Evolutionary conservation across 2,329 filamentous ascomycete species (phyloP).

Genomic region (Xylaria sp.): DNA sequence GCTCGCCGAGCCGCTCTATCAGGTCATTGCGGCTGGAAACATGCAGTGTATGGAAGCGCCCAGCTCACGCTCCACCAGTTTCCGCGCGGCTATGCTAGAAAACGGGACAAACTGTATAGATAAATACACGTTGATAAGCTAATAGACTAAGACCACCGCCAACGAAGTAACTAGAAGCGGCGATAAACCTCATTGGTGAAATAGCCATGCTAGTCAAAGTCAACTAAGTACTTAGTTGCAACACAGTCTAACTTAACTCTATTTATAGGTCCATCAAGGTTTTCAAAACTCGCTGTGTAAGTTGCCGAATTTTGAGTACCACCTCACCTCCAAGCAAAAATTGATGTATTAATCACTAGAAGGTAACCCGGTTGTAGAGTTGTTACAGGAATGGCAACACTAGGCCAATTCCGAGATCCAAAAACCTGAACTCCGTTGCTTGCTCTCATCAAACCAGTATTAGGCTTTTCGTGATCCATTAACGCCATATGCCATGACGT

Average conservation of each 20-base stretch:
- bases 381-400: neutral
- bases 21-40: neutral
- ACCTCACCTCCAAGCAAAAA: no score
- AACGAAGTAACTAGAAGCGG: neutral
- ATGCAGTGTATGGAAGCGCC: neutral
- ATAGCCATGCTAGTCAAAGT: no score
- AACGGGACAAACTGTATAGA: neutral
- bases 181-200: no score
- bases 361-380: neutral
- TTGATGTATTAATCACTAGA: neutral
- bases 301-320: no score
- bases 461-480: neutral
- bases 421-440: neutral
- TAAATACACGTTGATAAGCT: neutral
- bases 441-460: neutral
- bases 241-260: neutral
- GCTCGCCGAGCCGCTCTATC: neutral
- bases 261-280: neutral
- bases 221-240: neutral
- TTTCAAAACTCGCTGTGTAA: neutral
- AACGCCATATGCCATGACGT: slow-evolving; percentile 11
- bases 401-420: neutral
- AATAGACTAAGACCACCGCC: no score
- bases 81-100: neutral
- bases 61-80: neutral